Base-by-base conservation (phyloP, 345 rosid species). In the sweet orange (Citrus sinensis) region DNA sequence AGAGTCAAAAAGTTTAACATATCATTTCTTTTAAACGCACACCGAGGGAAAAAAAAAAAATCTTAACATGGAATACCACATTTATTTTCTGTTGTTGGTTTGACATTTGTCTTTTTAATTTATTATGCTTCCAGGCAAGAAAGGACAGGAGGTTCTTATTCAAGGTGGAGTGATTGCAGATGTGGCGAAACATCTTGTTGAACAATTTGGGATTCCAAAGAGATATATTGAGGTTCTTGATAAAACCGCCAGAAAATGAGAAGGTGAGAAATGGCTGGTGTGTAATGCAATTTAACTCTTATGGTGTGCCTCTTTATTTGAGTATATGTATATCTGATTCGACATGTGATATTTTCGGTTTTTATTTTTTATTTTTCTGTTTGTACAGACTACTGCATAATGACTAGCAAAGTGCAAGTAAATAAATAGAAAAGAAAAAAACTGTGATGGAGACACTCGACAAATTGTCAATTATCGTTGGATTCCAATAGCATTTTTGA, bases 101-200 rank as follows among this genome's bases (percentile, higher is more conserved):
- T 70, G 32, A 71, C 67, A 27, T 37, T 39, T 54, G 22, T 17
- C 4, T 37, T 4, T 25, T 11, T 66, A 30, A 68, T 51, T 4
- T 29, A 61, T 11, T 72, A 17, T 67, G 40, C 1, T 74, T 77
- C 42, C 90, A 95, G 99, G 99, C 78, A 95, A 95, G 84, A 95
- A 93, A 84, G 99, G 99, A 64, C 80, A 37, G 4, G 99, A 95
- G 83, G 91, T 95, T 79, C 82, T 95, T 80, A 88, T 95, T 84
- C 99, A 95, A 85, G 99, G 99, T 73, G 97, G 96, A 34, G 98
- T 93, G 77, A 92, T 95, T 64, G 95, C 92, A 24, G 91, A 93
- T 82, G 81, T 95, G 63, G 98, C 94, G 13, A 89, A 88, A 49
- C 92, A 93, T 88, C 85, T 93, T 79, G 82, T 92, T 30, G 99